A percentile compares a stretch with the other conserved stretches of the same genome.
Conservation (phyloP, 805 yeast genomes). For the Cyberlindnera maritima region DNA sequence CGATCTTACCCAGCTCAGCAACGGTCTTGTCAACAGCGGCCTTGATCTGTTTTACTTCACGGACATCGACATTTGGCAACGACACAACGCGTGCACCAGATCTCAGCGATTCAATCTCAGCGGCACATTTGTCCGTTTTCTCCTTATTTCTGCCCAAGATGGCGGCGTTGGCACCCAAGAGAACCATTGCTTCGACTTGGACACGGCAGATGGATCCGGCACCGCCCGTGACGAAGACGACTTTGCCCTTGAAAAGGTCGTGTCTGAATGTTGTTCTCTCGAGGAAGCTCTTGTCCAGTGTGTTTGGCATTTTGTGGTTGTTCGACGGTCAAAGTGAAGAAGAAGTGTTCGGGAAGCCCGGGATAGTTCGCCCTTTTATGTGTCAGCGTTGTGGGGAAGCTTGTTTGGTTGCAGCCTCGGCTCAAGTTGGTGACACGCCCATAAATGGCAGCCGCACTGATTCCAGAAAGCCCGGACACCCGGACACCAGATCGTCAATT, state of each 20-base stretch:
- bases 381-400: not conserved
- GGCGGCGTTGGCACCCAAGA: conserved; percentile 83
- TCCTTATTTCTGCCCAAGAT: conserved; percentile 74
- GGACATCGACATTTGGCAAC: conserved; percentile 72
- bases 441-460: not conserved
- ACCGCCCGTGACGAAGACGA: conserved; percentile 91
- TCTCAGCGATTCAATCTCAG: conserved; percentile 57
- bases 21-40: conserved; percentile 68
- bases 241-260: conserved; percentile 76
- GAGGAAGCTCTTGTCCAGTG: conserved; percentile 30
- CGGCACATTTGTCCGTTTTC: conserved; percentile 66
- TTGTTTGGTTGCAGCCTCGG: not conserved
- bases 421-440: not conserved
- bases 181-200: conserved; percentile 80
- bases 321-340: no score
- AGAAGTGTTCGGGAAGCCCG: no score
- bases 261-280: conserved; percentile 43
- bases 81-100: conserved; percentile 68
- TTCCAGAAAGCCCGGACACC: not conserved
- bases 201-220: conserved; percentile 95
- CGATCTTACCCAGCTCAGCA: conserved; percentile 68
- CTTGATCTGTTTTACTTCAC: conserved; percentile 58
- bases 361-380: not conserved
- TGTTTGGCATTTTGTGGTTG: conserved; percentile 10
- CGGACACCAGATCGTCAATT: not conserved